Evolutionary conservation across 768 basidiomycete genomes (phyloP).

Genomic region (Peribolospora kevripleyi): DNA sequence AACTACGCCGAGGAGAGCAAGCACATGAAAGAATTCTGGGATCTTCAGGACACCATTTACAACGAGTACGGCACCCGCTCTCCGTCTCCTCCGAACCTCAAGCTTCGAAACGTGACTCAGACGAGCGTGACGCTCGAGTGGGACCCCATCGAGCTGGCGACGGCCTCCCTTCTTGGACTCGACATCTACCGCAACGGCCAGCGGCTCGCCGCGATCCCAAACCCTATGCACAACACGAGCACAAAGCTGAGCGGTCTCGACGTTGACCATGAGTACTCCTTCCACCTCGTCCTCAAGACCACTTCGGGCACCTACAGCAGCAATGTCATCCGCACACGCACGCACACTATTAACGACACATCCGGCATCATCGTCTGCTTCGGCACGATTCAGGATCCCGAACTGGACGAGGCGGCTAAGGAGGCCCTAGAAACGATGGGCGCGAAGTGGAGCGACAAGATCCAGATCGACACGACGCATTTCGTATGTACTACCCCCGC

Average conservation of each 20-base stretch:
- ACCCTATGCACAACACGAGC: constrained; percentile 56
- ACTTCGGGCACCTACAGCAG: constrained; percentile 76
- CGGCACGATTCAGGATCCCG: constrained; percentile 41
- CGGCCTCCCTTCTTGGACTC: constrained; percentile 58
- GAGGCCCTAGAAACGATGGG: constrained; percentile 58
- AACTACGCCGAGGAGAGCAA: constrained; percentile 62
- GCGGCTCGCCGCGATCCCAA: constrained; percentile 63
- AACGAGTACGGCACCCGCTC: constrained; percentile 40
- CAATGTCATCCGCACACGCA: constrained; percentile 54
- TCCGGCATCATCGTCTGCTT: constrained; percentile 89
- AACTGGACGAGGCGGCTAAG: constrained; percentile 56
- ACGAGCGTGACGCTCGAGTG: constrained; percentile 93
- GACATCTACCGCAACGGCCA: constrained; percentile 84
- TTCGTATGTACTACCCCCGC: constrained; percentile 84
- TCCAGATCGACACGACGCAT: constrained; percentile 94
- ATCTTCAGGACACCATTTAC: constrained; percentile 56
- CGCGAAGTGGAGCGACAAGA: constrained; percentile 72
- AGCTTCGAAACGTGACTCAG: constrained; percentile 86
- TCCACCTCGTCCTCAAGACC: constrained; percentile 82
- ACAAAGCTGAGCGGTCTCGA: constrained; percentile 21
- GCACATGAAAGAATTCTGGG: constrained; percentile 59
- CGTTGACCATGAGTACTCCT: constrained; percentile 47
- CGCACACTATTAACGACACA: constrained; percentile 86
- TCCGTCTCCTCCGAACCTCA: constrained; percentile 49
- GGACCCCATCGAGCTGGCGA: constrained; percentile 62